Evolutionary conservation across 768 basidiomycete species (phyloP), one percentile per base, ranked within the genome.

Genomic region (Pisolithus orientalis): DNA sequence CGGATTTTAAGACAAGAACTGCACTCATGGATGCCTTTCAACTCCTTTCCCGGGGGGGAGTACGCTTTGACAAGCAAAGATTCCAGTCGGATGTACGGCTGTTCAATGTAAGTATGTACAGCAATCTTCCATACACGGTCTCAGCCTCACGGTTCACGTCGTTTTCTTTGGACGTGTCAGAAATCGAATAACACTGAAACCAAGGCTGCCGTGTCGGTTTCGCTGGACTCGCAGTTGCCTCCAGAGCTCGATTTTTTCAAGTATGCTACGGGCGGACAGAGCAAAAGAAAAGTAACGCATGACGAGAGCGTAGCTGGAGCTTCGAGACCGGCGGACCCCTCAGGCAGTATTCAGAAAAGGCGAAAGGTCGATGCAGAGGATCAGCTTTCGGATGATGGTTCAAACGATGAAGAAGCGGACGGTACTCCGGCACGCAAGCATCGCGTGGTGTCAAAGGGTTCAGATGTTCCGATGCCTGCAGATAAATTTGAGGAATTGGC

Each of bases 181-280:
- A 66, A 61, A 57, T 34, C 60, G 52, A 60, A 49, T 25, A 61
- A 49, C 52, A 34, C 58, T 54, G 59, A 55, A 62, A 58, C 63
- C 53, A 54, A 53, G 31, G 61, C 56, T 55, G 51, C 63, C 29
- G 55, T 54, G 14, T 52, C 60, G 10, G 63, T 53, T 49, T 57
- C 52, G 2, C 61, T 62, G n/a, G 69, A 70, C n/a, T 73, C 70
- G 8, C 80, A 79, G 52, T 77, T 94, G 43, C 93, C 88, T 1
- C 59, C 74, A 2, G 90, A 88, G 61, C 77, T 97, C 6, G 92
- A 98, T 66, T 94, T 95, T 68, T 98, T 97, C 72, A 92, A 87
- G 60, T 92, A 91, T 55, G 84, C 87, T 2, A 77, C 82, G 56
- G 79, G 76, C 25, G 73, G 72, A 16, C 57, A 71, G 7, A 67